Evolutionary conservation across 1,284 basidiomycete species (phyloP).

Genomic region (Apiotrichum mycotoxinovorans): DNA sequence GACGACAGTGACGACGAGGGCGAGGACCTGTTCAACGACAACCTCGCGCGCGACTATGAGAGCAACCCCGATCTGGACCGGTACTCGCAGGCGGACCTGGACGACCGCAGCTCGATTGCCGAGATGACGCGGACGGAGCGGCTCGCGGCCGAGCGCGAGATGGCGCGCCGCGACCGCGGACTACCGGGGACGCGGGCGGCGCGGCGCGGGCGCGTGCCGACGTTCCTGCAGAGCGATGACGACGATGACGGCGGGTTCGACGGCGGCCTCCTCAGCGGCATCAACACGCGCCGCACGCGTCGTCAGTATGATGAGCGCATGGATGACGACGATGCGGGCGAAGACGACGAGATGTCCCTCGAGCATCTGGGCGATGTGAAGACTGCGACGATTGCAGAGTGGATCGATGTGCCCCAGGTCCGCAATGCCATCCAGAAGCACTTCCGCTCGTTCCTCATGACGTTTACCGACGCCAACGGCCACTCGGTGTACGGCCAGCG

Average conservation of each 20-base stretch:
- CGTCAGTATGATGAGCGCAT: constrained; percentile 83
- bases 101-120: constrained; percentile 75
- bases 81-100: constrained; percentile 82
- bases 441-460: constrained; percentile 94
- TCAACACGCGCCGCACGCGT: constrained; percentile 68
- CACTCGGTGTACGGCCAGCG: constrained; percentile 91
- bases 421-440: constrained; percentile 84
- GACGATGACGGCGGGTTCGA: constrained; percentile 60
- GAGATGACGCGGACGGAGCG: constrained; percentile 70
- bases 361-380: constrained; percentile 98
- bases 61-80: constrained; percentile 75
- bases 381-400: constrained; percentile 92
- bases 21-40: constrained; percentile 87
- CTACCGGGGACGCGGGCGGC: constrained; percentile 69
- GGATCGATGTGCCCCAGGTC: constrained; percentile 91
- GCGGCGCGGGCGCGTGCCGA: constrained; percentile 71
- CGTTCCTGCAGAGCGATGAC: constrained; percentile 74
- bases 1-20: constrained; percentile 62
- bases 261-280: constrained; percentile 59
- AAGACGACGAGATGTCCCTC: constrained; percentile 84
- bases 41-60: constrained; percentile 83
- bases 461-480: constrained; percentile 87
- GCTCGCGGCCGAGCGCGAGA: constrained; percentile 78
- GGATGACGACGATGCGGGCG: constrained; percentile 79
- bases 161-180: constrained; percentile 81